Evolutionary conservation across 2,329 filamentous ascomycete genomes (phyloP).

Genomic region (Decorospora gaudefroyi): DNA sequence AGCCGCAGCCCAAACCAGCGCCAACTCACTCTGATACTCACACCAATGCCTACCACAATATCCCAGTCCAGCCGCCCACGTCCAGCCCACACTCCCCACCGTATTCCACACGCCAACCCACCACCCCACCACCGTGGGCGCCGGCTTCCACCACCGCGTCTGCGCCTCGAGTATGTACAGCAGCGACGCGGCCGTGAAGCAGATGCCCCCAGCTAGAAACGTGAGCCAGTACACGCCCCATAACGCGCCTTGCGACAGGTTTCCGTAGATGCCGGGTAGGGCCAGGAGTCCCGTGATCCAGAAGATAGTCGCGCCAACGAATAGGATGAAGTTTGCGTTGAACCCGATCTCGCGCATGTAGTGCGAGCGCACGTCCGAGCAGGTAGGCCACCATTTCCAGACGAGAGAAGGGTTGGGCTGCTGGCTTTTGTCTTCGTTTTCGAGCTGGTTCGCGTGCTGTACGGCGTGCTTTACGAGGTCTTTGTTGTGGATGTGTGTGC

Average conservation of each 20-base stretch:
- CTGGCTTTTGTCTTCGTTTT: not conserved
- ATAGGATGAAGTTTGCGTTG: not conserved
- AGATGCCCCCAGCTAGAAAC: not conserved
- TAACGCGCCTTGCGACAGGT: not conserved
- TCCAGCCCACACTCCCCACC: slow-evolving; percentile 1
- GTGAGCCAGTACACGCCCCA: not conserved
- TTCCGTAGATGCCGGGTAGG: not conserved
- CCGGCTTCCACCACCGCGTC: slow-evolving; percentile 1
- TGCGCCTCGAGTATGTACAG: not conserved
- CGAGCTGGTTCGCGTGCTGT: not conserved
- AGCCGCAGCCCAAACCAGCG: not conserved
- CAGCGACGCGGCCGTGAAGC: not conserved
- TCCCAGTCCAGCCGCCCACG: slow-evolving; percentile 1
- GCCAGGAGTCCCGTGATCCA: not conserved
- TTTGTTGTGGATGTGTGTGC: not conserved
- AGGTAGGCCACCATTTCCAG: slow-evolving; percentile 2
- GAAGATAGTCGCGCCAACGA: not conserved
- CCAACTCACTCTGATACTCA: not conserved
- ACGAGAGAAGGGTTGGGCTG: not conserved
- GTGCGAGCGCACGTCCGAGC: not conserved
- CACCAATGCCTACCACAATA: not conserved
- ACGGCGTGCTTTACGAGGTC: not conserved
- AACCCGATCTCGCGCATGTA: not conserved
- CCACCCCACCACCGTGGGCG: not conserved
- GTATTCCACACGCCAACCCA: not conserved